Conservation (phyloP, 75 land plant genomes). For the Cryptomeria japonica region DNA sequence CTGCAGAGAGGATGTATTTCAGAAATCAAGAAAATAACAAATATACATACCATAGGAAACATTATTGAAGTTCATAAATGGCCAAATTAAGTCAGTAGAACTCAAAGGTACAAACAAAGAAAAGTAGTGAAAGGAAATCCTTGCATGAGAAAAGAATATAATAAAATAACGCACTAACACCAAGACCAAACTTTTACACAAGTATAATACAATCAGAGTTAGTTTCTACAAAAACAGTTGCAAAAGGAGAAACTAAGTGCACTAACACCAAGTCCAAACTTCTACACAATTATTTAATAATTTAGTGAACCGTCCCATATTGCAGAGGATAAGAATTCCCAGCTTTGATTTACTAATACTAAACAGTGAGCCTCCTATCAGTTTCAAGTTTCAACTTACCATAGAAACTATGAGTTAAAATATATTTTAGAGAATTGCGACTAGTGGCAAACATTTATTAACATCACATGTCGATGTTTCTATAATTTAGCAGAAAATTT, state of each 20-base stretch:
- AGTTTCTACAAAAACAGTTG: neutral
- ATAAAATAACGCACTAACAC: neutral
- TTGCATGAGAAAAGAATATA: neutral
- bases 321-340: neutral
- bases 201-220: neutral
- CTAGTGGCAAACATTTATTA: neutral
- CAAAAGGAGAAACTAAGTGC: neutral
- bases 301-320: neutral
- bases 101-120: neutral
- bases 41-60: neutral
- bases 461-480: neutral
- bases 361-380: neutral
- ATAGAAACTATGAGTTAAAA: neutral
- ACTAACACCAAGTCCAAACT: neutral
- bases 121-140: neutral
- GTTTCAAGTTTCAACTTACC: neutral
- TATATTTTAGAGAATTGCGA: neutral
- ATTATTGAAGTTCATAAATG: neutral
- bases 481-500: neutral
- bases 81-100: neutral
- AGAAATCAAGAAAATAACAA: neutral
- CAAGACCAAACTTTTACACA: no score
- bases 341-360: neutral
- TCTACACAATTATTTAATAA: neutral
- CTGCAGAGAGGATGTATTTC: conserved; percentile 36